Evolutionary conservation across 257 asterid species (phyloP), one percentile per base, ranked within the genome.

Genomic region (Nicotiana otophora): DNA sequence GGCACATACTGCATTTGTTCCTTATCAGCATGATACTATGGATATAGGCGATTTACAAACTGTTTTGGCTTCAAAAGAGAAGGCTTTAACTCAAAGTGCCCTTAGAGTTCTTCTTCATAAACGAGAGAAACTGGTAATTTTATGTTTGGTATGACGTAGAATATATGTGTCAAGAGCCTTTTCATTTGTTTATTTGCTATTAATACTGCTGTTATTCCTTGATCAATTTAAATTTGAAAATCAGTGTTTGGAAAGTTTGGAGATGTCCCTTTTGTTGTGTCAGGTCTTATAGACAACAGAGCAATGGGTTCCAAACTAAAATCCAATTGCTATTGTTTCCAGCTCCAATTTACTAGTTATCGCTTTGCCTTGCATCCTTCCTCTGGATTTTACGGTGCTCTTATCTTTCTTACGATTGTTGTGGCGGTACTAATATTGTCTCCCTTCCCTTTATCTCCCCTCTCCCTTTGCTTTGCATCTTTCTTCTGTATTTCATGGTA

Each of bases 101-200:
- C 72, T 89, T 81, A 83, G 87, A 53, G 83, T 87, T 84, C 92
- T 94, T 64, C 39, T 53, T 60, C 66, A 36, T 14, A 90, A 86
- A 86, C 81, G 88, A 81, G 86, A 76, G 65, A 86, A 85, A 67
- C 86, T 91, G 94, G 97, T 94, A 91, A 85, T 34, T 51, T 62
- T 39, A 34, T 66, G 10, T 61, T 84, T 58, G 61, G 20, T 46
- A 70, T 46, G 60, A 46, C 53, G 36, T 72, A 46, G 36, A 23
- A 15, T 46, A 72, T 28, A 74, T 42, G 23, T 74, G 79, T 72
- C 36, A 63, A 63, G 75, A 31, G 26, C 26, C 26, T 66, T 16
- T 11, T 16, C 48, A 66, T 31, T 66, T 66, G 23, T 39, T 31
- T 66, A 33, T 36, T 57, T 66, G 48, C 14, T 66, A 16, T 7